phyloP scores from a whole-genome alignment of 257 asterid species.

The Nicotiana noctiflora region DNA sequence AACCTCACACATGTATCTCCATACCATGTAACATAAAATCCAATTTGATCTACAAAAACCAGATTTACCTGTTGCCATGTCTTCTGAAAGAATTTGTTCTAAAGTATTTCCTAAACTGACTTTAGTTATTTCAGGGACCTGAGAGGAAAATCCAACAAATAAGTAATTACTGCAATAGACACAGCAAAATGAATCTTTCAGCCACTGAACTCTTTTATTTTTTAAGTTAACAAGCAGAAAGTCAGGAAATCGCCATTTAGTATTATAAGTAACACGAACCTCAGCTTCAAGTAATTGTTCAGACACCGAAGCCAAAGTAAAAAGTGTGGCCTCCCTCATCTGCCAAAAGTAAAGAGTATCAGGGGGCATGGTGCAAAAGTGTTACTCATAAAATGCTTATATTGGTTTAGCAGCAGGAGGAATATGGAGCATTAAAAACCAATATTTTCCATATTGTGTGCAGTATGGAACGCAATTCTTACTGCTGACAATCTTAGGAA shows the following conservation, averaged over 20 bases:
- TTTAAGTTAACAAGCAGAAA: neutral
- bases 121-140: conserved; percentile 53
- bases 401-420: neutral
- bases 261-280: conserved; percentile 35
- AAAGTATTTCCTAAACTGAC: conserved; percentile 41
- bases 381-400: neutral
- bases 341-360: conserved; percentile 27
- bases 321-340: conserved; percentile 89
- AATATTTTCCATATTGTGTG: too few relatives aligned
- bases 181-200: neutral
- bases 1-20: neutral
- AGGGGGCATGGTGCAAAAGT: conserved; percentile 5
- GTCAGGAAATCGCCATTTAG: neutral
- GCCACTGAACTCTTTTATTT: neutral
- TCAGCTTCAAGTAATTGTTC: conserved; percentile 79
- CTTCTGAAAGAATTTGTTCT: conserved; percentile 72
- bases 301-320: conserved; percentile 78
- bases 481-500: neutral
- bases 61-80: conserved; percentile 63
- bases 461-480: neutral
- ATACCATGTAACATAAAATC: neutral
- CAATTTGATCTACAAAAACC: conserved; percentile 17
- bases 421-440: neutral
- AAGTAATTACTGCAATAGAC: conserved; percentile 4
- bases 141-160: conserved; percentile 14